These are phyloP conservation scores for Aspergillus sclerotiicarbonarius DNA, from an alignment of 495 filamentous ascomycete genomes.

Conservation along the genomic window DNA sequence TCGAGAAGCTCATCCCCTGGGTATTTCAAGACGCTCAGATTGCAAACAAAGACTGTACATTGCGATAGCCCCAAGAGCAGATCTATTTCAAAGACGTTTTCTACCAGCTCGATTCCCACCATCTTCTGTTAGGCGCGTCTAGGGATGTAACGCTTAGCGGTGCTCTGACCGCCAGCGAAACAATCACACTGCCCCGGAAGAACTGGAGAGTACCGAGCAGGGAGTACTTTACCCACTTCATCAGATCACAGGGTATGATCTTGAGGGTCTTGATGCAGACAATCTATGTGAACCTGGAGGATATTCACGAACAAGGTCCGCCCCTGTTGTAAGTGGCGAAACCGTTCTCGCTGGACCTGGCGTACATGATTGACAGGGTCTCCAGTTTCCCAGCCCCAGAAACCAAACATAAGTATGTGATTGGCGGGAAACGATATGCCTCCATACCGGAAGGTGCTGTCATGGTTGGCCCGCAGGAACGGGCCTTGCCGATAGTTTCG, in stretches of 20 bases:
- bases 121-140: neutral
- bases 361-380: neutral
- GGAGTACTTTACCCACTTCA: neutral
- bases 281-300: constrained; percentile 1
- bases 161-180: neutral
- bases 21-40: neutral
- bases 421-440: neutral
- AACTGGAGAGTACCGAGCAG: neutral
- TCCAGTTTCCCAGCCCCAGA: neutral
- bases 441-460: neutral
- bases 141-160: neutral
- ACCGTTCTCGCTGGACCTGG: neutral
- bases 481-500: neutral
- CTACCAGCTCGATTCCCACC: neutral
- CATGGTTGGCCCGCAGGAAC: neutral
- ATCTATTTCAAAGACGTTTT: constrained; percentile 2
- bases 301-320: neutral
- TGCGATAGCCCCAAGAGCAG: neutral
- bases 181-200: neutral
- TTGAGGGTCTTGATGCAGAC: constrained; percentile 2
- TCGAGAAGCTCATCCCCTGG: constrained; percentile 1
- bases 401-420: constrained; percentile 2
- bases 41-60: neutral
- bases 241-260: constrained; percentile 4
- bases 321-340: constrained; percentile 5